Percentiles rank a stretch among this genome's conserved stretches.
These are phyloP conservation scores for Geoglossum glabrum DNA, from an alignment of 495 filamentous ascomycete genomes.

Conservation along the genomic window DNA sequence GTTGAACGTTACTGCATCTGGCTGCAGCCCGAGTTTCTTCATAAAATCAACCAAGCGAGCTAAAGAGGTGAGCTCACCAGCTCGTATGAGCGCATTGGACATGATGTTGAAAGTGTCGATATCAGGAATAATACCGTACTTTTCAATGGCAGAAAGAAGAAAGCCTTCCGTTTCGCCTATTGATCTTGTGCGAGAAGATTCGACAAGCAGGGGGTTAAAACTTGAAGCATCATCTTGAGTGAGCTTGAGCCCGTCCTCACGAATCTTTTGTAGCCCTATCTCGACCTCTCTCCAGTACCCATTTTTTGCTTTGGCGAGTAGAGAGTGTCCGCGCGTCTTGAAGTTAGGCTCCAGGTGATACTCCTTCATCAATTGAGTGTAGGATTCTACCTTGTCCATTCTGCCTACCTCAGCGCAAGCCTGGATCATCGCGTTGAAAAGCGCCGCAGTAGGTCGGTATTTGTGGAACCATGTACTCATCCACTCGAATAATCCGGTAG, in stretches of 20 bases:
- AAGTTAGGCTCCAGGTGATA: background rate
- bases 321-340: background rate
- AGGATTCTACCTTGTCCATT: background rate
- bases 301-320: background rate
- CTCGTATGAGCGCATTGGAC: background rate
- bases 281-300: background rate
- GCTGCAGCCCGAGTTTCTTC: background rate
- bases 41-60: background rate
- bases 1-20: background rate
- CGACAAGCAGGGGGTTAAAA: background rate
- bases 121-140: background rate
- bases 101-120: constrained; percentile 1
- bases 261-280: background rate
- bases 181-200: background rate
- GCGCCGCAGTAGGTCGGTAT: background rate
- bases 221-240: background rate
- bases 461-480: background rate
- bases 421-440: constrained; percentile 1
- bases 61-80: background rate
- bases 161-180: background rate
- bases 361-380: background rate
- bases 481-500: background rate
- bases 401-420: background rate
- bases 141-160: background rate
- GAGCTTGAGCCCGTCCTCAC: background rate